Conservation (phyloP, 192 early-diverging fungal species). For the Mortierella hygrophila region DNA sequence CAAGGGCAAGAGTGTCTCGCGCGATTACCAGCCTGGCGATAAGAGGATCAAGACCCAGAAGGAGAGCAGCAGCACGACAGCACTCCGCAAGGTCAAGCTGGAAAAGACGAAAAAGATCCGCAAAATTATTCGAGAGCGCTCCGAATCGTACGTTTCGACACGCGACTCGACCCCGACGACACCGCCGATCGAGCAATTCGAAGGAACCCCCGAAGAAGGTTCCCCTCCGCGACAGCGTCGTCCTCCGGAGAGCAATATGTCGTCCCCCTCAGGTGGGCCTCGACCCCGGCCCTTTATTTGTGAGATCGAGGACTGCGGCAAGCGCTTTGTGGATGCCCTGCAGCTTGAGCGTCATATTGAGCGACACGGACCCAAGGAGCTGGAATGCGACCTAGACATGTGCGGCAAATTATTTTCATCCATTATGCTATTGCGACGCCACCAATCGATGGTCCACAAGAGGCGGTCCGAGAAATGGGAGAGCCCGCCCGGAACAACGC, state of each 20-base stretch:
- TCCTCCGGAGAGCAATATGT: conserved; percentile 16
- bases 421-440: conserved; percentile 51
- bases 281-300: conserved; percentile 50
- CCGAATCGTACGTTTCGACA: conserved; percentile 34
- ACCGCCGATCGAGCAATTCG: conserved; percentile 16
- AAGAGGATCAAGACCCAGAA: conserved; percentile 24
- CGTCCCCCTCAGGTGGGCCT: conserved; percentile 21
- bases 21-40: conserved; percentile 12
- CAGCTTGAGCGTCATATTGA: conserved; percentile 50
- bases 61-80: background rate
- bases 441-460: conserved; percentile 57
- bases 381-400: conserved; percentile 51
- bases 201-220: background rate
- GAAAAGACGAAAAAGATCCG: conserved; percentile 12
- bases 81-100: conserved; percentile 15
- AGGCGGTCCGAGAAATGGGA: conserved; percentile 54
- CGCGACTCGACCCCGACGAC: conserved; percentile 41
- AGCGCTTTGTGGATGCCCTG: conserved; percentile 51
- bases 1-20: conserved; percentile 17
- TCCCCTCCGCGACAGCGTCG: conserved; percentile 16
- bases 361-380: conserved; percentile 52
- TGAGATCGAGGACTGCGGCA: conserved; percentile 53
- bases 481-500: conserved; percentile 41
- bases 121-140: conserved; percentile 30
- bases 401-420: conserved; percentile 50